Conservation (phyloP, 2,329 filamentous ascomycete genomes). For the Botrytis pseudocinerea region DNA sequence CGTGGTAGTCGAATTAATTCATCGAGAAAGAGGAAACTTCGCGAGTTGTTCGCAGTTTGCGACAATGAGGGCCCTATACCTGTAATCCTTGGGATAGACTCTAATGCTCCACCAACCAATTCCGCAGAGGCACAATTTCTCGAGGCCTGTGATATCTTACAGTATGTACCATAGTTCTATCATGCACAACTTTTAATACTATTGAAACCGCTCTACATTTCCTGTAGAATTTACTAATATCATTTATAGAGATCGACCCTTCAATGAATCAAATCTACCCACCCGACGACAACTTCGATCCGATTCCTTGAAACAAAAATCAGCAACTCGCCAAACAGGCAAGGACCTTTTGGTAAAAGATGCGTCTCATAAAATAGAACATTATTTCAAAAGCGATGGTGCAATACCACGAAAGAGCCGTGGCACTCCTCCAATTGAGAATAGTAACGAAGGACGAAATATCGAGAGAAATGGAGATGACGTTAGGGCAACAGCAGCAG, state of each 20-base stretch:
- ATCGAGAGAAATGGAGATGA: slow-evolving; percentile 27
- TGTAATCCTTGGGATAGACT: slow-evolving; percentile 56
- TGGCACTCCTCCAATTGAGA: slow-evolving; percentile 32
- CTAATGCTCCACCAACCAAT: slow-evolving; percentile 56
- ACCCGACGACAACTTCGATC: slow-evolving; percentile 49
- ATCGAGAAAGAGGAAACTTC: slow-evolving; percentile 88
- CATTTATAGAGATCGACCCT: slow-evolving; percentile 46
- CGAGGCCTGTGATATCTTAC: slow-evolving; percentile 57
- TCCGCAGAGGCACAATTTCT: slow-evolving; percentile 57
- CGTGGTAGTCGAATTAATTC: slow-evolving; percentile 66
- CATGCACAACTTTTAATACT: not conserved
- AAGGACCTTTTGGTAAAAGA: slow-evolving; percentile 30
- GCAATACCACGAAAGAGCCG: slow-evolving; percentile 35
- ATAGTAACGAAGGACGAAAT: slow-evolving; percentile 28
- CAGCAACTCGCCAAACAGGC: slow-evolving; percentile 34
- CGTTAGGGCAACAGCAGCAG: slow-evolving; percentile 14
- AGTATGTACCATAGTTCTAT: slow-evolving; percentile 50
- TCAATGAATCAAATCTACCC: slow-evolving; percentile 57
- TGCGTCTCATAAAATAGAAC: slow-evolving; percentile 31
- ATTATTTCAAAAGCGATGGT: slow-evolving; percentile 32
- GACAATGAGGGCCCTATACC: slow-evolving; percentile 61
- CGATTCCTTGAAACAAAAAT: slow-evolving; percentile 47
- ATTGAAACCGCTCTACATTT: not conserved
- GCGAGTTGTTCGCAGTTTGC: slow-evolving; percentile 82
- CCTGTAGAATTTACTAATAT: slow-evolving; percentile 32